Evolutionary conservation across 2,329 filamentous ascomycete genomes (phyloP).

Genomic region (Calonectria leucothoes): DNA sequence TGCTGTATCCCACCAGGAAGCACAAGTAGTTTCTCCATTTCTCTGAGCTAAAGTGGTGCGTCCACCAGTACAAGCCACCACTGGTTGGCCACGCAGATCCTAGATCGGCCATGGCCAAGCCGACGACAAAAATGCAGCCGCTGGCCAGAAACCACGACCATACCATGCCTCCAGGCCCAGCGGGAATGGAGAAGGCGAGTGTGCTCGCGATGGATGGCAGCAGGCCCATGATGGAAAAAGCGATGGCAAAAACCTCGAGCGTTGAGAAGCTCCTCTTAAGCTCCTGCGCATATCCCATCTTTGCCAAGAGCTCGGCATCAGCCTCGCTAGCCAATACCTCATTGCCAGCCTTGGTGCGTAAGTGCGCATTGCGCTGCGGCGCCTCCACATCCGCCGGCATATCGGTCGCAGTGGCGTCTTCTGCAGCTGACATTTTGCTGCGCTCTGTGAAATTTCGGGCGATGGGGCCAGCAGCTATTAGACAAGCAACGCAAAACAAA

Average conservation of each 20-base stretch:
- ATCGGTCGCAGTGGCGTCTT: background rate
- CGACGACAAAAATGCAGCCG: slow-evolving; percentile 1
- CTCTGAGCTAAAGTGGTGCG: background rate
- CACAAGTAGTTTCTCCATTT: slow-evolving; percentile 4
- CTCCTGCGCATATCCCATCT: background rate
- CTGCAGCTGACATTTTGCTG: background rate
- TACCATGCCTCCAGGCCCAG: background rate
- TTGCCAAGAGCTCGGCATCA: background rate
- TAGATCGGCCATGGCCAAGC: background rate
- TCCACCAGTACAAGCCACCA: background rate
- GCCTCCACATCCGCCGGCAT: background rate
- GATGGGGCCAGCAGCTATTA: background rate
- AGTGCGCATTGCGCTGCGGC: background rate
- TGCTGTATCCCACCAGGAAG: background rate
- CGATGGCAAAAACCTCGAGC: background rate
- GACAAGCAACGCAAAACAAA: background rate
- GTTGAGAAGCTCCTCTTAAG: background rate
- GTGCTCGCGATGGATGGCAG: background rate
- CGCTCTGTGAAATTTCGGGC: background rate
- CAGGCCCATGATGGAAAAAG: background rate
- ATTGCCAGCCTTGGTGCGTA: background rate
- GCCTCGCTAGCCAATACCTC: background rate
- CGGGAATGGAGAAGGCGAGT: background rate
- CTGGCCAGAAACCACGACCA: slow-evolving; percentile 1
- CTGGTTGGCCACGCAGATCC: background rate